These are phyloP conservation scores for Salvia splendens DNA, from an alignment of 257 asterid species.

Conservation along the genomic window DNA sequence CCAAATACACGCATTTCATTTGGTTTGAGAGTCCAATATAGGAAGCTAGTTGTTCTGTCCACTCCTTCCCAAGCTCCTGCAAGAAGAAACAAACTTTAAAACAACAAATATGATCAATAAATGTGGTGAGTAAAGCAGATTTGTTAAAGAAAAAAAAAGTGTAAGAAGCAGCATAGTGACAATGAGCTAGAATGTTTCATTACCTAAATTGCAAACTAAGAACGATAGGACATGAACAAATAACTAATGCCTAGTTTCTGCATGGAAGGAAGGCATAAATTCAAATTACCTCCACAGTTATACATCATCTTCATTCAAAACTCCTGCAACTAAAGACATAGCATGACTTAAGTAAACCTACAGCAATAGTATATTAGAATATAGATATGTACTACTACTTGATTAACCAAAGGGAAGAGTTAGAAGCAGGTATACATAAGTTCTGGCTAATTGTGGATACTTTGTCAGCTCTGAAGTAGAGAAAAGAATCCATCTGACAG, in stretches of 20 bases:
- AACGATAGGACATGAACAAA: not conserved
- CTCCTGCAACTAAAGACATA: constrained; percentile 76
- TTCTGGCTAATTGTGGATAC: constrained; percentile 58
- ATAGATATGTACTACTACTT: constrained; percentile 14
- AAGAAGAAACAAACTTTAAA: too few relatives aligned
- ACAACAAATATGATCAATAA: too few relatives aligned
- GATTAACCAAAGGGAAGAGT: constrained; percentile 27
- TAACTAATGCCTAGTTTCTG: constrained; percentile 14
- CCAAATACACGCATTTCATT: too few relatives aligned
- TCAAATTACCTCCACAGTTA: constrained; percentile 81
- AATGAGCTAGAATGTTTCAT: constrained; percentile 14
- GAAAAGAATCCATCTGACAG: too few relatives aligned
- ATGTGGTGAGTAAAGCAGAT: not conserved
- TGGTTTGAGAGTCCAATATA: too few relatives aligned
- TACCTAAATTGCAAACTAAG: constrained; percentile 6
- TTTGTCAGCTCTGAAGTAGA: constrained; percentile 58
- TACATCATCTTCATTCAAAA: constrained; percentile 84
- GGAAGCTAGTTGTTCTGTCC: too few relatives aligned
- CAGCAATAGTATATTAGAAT: constrained; percentile 37
- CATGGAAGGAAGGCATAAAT: constrained; percentile 21
- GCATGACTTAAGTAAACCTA: constrained; percentile 94
- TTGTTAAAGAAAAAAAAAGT: not conserved
- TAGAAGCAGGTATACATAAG: constrained; percentile 49
- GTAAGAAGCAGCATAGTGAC: not conserved
- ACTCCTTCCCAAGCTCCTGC: too few relatives aligned